Evolutionary conservation across 331 rosid genomes (phyloP).

Genomic region (Spiraea crenata): DNA sequence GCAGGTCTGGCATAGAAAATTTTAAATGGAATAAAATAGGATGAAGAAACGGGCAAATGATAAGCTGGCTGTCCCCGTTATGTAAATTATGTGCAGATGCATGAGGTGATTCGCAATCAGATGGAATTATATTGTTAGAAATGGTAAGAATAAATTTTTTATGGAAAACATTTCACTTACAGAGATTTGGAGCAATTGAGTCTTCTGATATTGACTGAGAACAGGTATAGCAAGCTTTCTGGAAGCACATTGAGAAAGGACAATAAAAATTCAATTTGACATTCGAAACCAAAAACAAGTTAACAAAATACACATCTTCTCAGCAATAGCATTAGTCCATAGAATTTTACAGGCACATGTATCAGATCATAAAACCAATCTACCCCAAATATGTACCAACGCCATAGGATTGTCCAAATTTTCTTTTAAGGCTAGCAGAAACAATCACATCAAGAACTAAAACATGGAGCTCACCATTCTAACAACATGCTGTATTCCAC

Average conservation of each 20-base stretch:
- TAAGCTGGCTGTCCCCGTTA: background rate
- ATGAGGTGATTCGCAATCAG: background rate
- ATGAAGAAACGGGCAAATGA: background rate
- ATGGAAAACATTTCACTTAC: conserved; percentile 45
- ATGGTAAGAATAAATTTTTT: conserved; percentile 2
- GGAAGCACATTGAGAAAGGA: conserved; percentile 34
- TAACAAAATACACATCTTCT: background rate
- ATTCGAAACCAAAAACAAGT: background rate
- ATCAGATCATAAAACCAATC: background rate
- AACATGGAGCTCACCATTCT: conserved; percentile 78
- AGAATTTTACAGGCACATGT: background rate
- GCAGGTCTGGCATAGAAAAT: background rate
- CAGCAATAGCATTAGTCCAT: background rate
- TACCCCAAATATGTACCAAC: conserved; percentile 12
- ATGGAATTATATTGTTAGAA: background rate
- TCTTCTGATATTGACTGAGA: conserved; percentile 77
- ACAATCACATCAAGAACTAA: conserved; percentile 23
- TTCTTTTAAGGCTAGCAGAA: conserved; percentile 40
- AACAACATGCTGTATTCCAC: conserved; percentile 83
- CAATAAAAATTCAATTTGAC: background rate
- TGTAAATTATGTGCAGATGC: background rate
- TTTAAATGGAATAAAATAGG: background rate
- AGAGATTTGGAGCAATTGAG: conserved; percentile 79
- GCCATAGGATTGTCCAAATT: conserved; percentile 28
- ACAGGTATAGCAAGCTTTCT: conserved; percentile 89